Evolutionary conservation across 2,329 filamentous ascomycete genomes (phyloP).

Genomic region (Exophiala sideris): DNA sequence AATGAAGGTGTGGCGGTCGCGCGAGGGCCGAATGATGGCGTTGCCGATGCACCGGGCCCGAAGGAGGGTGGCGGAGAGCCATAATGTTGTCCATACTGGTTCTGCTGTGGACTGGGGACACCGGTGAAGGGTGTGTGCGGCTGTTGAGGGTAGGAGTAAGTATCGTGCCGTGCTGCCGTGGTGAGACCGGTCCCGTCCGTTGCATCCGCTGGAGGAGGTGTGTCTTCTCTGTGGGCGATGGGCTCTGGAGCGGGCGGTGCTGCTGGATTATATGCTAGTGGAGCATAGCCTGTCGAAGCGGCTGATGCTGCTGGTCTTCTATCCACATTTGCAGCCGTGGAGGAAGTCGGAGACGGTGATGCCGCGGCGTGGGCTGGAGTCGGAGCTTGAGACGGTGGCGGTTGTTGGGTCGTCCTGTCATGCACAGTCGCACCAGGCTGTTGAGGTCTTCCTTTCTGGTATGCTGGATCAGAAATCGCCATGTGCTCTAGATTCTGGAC

Average conservation of each 20-base stretch:
- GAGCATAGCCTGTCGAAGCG: slow-evolving; percentile 36
- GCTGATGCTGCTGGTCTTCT: slow-evolving; percentile 7
- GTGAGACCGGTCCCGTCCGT: slow-evolving; percentile 45
- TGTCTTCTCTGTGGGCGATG: slow-evolving; percentile 63
- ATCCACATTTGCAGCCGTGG: slow-evolving; percentile 8
- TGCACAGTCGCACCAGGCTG: slow-evolving; percentile 25
- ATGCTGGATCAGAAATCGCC: slow-evolving; percentile 54
- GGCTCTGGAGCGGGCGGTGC: slow-evolving; percentile 64
- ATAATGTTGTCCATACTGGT: slow-evolving; percentile 14
- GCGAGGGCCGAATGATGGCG: slow-evolving; percentile 21
- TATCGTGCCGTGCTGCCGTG: slow-evolving; percentile 40
- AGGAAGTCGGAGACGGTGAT: slow-evolving; percentile 13
- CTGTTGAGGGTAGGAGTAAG: slow-evolving; percentile 28
- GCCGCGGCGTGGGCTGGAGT: slow-evolving; percentile 11
- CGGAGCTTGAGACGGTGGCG: slow-evolving; percentile 6
- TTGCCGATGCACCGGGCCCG: slow-evolving; percentile 13
- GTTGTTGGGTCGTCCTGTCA: slow-evolving; percentile 26
- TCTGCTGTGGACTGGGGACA: slow-evolving; percentile 10
- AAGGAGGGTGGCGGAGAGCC: slow-evolving; percentile 16
- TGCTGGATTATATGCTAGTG: slow-evolving; percentile 64
- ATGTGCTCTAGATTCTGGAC: slow-evolving; percentile 62
- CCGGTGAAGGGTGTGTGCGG: slow-evolving; percentile 29
- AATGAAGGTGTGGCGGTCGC: slow-evolving; percentile 18
- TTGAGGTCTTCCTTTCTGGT: slow-evolving; percentile 43
- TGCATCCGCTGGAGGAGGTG: slow-evolving; percentile 59